Base-by-base conservation (phyloP, 148 eudicot species). In the Silene latifolia region DNA sequence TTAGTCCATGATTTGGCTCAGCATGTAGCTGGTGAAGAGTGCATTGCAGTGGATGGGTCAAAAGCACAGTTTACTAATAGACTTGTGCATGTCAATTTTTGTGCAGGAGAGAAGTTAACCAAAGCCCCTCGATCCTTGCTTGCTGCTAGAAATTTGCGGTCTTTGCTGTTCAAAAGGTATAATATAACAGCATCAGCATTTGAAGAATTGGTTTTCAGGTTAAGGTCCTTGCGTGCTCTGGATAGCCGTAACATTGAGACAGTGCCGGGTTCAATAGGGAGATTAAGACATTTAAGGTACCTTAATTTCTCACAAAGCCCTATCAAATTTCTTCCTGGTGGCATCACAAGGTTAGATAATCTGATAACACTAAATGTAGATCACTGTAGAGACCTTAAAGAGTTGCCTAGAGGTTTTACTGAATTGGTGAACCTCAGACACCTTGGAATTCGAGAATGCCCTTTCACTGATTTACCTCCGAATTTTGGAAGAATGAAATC, bases 1-100 rank as follows among this genome's bases (percentile, higher is more conserved):
- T 59, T 77, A 46, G 5, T 77, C 48, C 80, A 64, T 72, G 76
- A 78, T 60, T 64, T 78, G 64, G 72, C 76, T 3, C 46, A 61
- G 21, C 25, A 17, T 3, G 44, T 59, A 29, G 65, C 66, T 21
- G 71, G 63, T 25, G 80, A 67, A 19, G 71, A 75, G 25, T 8
- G 17, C 23, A 21, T 24, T 18, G 2, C 63, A 12, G 23, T 63
- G 62, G 63, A 65, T 10, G 13, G 14, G 48, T 7, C 15, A 39
- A 7, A 7, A 23, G 4, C 2, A 13, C 4, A 73, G 13, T 25
- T 73, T 21, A 21, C 18, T 20, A 63, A 62, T 46, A 21, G 14
- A 59, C 56, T 73, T 21, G 20, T 61, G 8, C 76, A 61, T 44
- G 39, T 5, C 64, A 63, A 27, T n/a, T 13, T 53, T 63, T 63